These are phyloP conservation scores for Phlebiopsis gigantea DNA, from an alignment of 768 basidiomycete genomes.

Conservation along the genomic window DNA sequence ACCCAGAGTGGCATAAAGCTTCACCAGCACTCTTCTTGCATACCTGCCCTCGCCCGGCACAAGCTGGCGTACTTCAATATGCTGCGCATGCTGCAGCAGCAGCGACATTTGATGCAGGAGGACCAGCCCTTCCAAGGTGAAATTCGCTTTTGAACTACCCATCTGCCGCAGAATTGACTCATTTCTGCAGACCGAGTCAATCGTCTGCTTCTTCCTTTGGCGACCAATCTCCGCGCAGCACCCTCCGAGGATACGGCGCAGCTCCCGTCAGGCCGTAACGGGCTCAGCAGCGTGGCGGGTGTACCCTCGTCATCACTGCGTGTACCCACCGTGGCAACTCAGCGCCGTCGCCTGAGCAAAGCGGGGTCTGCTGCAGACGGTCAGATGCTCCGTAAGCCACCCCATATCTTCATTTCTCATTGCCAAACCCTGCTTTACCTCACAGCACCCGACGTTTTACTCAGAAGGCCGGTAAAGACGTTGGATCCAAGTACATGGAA, in stretches of 20 bases:
- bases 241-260: slow-evolving; percentile 27
- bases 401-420: neutral
- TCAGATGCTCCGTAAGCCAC: slow-evolving; percentile 7
- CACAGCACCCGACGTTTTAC: slow-evolving; percentile 9
- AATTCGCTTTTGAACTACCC: neutral
- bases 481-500: neutral
- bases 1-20: slow-evolving; percentile 35
- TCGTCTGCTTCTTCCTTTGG: slow-evolving; percentile 29
- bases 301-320: slow-evolving; percentile 21
- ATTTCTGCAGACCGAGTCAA: slow-evolving; percentile 25
- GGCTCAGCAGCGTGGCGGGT: neutral
- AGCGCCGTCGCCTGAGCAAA: neutral
- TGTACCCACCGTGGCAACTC: slow-evolving; percentile 16
- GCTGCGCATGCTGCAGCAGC: slow-evolving; percentile 23
- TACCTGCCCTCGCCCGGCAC: slow-evolving; percentile 31
- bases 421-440: no score
- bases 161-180: neutral
- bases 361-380: neutral
- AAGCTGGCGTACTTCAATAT: slow-evolving; percentile 48
- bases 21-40: slow-evolving; percentile 43
- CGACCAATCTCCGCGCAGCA: slow-evolving; percentile 27
- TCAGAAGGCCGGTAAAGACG: neutral
- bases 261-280: slow-evolving; percentile 4
- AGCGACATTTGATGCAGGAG: slow-evolving; percentile 8
- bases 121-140: slow-evolving; percentile 9